Percentiles rank a stretch among this genome's conserved stretches.
Conservation (phyloP, 805 yeast species). For the Cyberlindnera meyerae region DNA sequence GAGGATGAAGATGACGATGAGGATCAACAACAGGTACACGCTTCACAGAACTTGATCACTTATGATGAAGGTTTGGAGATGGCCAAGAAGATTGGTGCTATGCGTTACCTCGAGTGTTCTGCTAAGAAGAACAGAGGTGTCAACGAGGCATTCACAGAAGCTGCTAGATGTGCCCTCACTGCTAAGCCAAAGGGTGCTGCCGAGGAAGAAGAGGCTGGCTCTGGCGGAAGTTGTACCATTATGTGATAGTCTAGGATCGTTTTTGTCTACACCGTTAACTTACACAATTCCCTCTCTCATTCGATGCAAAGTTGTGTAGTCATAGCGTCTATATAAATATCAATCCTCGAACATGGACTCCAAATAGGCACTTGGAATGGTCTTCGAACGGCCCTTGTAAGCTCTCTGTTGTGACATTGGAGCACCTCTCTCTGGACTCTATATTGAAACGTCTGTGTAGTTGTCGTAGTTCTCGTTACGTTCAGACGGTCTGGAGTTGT, state of each 20-base stretch:
- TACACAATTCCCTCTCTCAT: too few relatives aligned
- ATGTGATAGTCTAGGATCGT: too few relatives aligned
- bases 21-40: slow-evolving; percentile 27
- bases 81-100: slow-evolving; percentile 90
- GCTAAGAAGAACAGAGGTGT: slow-evolving; percentile 97
- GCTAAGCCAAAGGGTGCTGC: slow-evolving; percentile 78
- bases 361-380: slow-evolving; percentile 45
- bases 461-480: slow-evolving; percentile 15
- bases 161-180: slow-evolving; percentile 92
- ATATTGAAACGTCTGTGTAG: slow-evolving; percentile 12
- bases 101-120: slow-evolving; percentile 92
- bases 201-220: slow-evolving; percentile 36
- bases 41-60: slow-evolving; percentile 53
- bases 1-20: slow-evolving; percentile 46
- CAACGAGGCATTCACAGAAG: slow-evolving; percentile 98
- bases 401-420: slow-evolving; percentile 14
- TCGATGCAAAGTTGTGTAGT: too few relatives aligned
- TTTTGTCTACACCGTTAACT: too few relatives aligned
- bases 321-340: too few relatives aligned
- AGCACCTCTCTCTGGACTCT: slow-evolving; percentile 20
- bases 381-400: slow-evolving; percentile 17
- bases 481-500: neutral
- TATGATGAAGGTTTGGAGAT: slow-evolving; percentile 93
- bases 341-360: slow-evolving; percentile 42
- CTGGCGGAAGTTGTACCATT: slow-evolving; percentile 33